Conservation (phyloP, 2,329 filamentous ascomycete genomes). For the Verticillium longisporum region DNA sequence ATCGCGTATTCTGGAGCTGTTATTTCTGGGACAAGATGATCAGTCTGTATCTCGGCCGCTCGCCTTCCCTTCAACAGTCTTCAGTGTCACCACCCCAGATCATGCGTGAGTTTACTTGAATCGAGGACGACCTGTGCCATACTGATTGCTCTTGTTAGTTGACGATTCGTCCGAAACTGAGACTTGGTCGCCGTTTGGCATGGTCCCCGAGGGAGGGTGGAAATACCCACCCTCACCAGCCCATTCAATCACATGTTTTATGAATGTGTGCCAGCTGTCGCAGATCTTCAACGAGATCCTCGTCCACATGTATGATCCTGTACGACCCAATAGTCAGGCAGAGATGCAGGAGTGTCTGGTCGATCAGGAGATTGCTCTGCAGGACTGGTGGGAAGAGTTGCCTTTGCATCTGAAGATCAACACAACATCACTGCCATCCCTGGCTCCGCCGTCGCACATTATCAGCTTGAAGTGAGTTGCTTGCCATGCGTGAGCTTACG, state of each 20-base stretch:
- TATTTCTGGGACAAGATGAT: conserved; percentile 61
- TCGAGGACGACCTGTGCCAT: background rate
- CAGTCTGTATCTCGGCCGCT: conserved; percentile 51
- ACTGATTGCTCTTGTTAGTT: conserved; percentile 24
- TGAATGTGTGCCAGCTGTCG: conserved; percentile 49
- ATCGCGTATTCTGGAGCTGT: conserved; percentile 56
- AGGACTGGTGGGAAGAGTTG: conserved; percentile 50
- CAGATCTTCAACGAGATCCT: conserved; percentile 54
- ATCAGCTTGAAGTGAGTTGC: conserved; percentile 48
- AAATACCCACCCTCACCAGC: conserved; percentile 50
- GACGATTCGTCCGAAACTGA: conserved; percentile 54
- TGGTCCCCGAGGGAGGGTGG: conserved; percentile 39
- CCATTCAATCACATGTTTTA: conserved; percentile 53
- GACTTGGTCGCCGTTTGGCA: conserved; percentile 50
- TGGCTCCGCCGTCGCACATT: conserved; percentile 52
- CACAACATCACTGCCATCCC: conserved; percentile 37
- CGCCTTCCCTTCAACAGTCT: conserved; percentile 48
- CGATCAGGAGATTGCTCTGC: conserved; percentile 43
- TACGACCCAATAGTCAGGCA: conserved; percentile 43
- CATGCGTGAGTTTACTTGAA: conserved; percentile 35
- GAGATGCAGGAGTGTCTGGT: conserved; percentile 47
- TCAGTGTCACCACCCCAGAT: conserved; percentile 46
- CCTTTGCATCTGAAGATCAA: conserved; percentile 45
- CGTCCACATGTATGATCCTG: conserved; percentile 52
- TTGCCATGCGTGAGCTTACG: background rate